Base-by-base conservation (phyloP, 768 basidiomycete species). In the Candolleomyces eurysporus region DNA sequence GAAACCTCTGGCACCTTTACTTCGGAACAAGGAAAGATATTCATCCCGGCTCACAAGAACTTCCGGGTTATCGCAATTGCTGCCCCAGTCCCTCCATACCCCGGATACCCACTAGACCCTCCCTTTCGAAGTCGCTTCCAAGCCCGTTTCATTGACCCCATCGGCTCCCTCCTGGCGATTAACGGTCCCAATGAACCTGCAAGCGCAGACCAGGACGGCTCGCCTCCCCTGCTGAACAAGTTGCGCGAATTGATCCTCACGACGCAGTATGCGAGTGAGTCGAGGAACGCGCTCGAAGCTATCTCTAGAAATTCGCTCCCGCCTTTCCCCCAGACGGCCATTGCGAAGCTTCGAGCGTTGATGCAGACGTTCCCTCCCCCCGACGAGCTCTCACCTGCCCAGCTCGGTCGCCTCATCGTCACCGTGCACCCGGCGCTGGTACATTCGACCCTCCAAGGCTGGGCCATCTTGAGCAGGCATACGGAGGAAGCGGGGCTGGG, bases 41-140 rank as follows among this genome's bases (percentile, higher is more conserved):
- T 89, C 67, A 80, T 88, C 26, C 84, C 86, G 10, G 87, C 87
- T 0, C 86, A 88, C 73, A 82, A 80, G 72, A 82, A 84, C 65
- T 89, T 89, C 66, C 79, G 87, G 14, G 86, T 88, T 42, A 82
- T 89, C 46, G 87, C 87, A 16, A 87, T 89, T 43, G 87, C 84
- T 10, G 85, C 87, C 0, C 87, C 87, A 4, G 86, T 88, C 0
- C 87, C 87, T 17, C 87, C 86, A 17, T 87, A 86, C 69, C 81
- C 84, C 4, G 87, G 87, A 26, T 85, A 85, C 67, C 86, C 82
- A 22, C 78, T 87, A 19, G 85, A 88, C 67, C 87, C 87, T 13
- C 87, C 86, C 0, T 88, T 88, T 69, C 79, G 87, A 43, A 86
- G 84, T 69, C 84, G 87, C 21, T 89, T 88, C 68, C 87, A 88